A percentile compares a stretch with the other conserved stretches of the same genome.
Evolutionary conservation across 805 yeast genomes (phyloP).

Genomic region (Wickerhamiella parazyma): DNA sequence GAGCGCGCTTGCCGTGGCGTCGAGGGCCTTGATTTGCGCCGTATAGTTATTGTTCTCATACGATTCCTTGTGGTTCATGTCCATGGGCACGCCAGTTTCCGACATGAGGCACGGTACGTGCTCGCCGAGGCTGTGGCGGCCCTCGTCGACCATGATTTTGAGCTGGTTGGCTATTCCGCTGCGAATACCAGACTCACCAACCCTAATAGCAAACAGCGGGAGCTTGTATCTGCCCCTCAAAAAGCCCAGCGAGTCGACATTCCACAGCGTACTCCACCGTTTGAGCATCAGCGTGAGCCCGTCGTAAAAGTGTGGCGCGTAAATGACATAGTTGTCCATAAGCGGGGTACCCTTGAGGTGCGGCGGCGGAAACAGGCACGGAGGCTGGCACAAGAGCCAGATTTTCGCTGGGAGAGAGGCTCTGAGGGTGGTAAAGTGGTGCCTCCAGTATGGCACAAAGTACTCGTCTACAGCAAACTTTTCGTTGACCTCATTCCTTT

Average conservation of each 20-base stretch:
- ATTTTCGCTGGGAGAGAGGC: conserved; percentile 28
- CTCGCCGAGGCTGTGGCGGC: conserved; percentile 41
- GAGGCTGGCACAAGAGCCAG: conserved; percentile 62
- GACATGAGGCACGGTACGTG: conserved; percentile 61
- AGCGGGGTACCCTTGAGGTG: conserved; percentile 36
- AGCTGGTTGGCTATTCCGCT: conserved; percentile 58
- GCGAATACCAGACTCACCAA: conserved; percentile 66
- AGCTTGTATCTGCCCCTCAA: conserved; percentile 58
- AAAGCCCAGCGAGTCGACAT: conserved; percentile 78
- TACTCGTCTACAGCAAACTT: conserved; percentile 46
- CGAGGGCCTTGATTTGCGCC: conserved; percentile 66
- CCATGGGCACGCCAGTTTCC: conserved; percentile 91
- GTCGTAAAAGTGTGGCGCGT: conserved; percentile 82
- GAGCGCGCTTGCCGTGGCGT: conserved; percentile 62
- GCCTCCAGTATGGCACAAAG: conserved; percentile 46
- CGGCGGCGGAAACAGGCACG: conserved; percentile 72
- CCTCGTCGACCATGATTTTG: conserved; percentile 47
- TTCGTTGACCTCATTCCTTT: conserved; percentile 30
- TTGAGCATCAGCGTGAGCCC: conserved; percentile 85
- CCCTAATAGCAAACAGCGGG: conserved; percentile 51
- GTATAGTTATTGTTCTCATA: conserved; percentile 46
- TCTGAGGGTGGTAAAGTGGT: conserved; percentile 38
- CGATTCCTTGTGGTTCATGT: conserved; percentile 70
- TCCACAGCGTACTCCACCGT: conserved; percentile 65
- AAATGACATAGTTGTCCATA: conserved; percentile 50